Conservation (phyloP, 805 yeast species). For the Metschnikowia koreensis region DNA sequence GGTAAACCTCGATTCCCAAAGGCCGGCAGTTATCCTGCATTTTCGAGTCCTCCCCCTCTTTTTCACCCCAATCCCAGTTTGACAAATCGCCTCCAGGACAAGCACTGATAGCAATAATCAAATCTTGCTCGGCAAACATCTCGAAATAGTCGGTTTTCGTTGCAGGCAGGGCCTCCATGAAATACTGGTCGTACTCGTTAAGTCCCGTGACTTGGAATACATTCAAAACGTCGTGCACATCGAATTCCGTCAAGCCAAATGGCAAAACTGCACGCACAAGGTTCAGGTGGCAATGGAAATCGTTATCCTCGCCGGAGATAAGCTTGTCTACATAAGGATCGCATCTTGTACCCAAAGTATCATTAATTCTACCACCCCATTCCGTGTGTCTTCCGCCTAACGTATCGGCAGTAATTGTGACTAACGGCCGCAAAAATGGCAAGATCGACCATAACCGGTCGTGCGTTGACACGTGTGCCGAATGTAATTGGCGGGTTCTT, state of each 20-base stretch:
- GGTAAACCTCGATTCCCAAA: conserved; percentile 59
- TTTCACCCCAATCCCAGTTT: conserved; percentile 72
- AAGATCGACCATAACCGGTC: conserved; percentile 66
- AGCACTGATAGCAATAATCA: conserved; percentile 61
- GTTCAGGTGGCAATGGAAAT: conserved; percentile 67
- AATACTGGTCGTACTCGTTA: conserved; percentile 63
- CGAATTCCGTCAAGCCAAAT: conserved; percentile 60
- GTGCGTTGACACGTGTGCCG: conserved; percentile 58
- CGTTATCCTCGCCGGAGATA: conserved; percentile 62
- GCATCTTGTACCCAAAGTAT: conserved; percentile 65
- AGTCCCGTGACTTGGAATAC: conserved; percentile 70
- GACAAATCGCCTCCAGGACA: conserved; percentile 73
- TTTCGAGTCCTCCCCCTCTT: conserved; percentile 41
- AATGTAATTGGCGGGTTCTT: conserved; percentile 62
- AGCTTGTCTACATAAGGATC: conserved; percentile 68
- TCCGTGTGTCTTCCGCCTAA: conserved; percentile 56
- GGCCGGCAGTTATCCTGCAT: conserved; percentile 66
- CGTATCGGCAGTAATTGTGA: conserved; percentile 62
- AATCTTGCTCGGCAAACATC: conserved; percentile 63
- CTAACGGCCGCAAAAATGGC: conserved; percentile 64
- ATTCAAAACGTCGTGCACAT: conserved; percentile 67
- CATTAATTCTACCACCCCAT: conserved; percentile 66
- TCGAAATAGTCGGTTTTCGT: conserved; percentile 59
- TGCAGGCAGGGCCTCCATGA: conserved; percentile 71
- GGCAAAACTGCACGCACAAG: conserved; percentile 58